phyloP scores from a whole-genome alignment of 305 asterid genomes.

The Solanum aculeatissimum region DNA sequence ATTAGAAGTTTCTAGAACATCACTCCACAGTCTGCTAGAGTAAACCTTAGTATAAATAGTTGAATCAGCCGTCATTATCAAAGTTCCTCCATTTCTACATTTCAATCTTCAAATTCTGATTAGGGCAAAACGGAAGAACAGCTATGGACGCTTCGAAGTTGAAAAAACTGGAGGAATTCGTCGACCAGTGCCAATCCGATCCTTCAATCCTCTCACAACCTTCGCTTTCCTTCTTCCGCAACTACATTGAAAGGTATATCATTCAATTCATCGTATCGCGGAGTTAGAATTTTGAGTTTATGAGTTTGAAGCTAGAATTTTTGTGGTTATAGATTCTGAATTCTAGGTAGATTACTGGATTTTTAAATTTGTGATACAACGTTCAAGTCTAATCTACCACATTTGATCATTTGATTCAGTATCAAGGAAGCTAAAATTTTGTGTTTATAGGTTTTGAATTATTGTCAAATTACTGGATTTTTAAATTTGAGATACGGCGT shows the following conservation, averaged over 20 bases:
- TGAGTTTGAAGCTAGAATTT: too few species aligned
- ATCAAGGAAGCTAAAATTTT: too few species aligned
- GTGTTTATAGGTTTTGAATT: too few species aligned
- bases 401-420: too few species aligned
- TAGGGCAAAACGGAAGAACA: background rate
- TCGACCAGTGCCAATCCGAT: slow-evolving; percentile 48
- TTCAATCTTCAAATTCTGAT: background rate
- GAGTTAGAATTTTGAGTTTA: too few species aligned
- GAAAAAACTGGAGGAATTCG: slow-evolving; percentile 51
- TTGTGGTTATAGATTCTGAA: too few species aligned
- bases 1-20: background rate
- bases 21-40: background rate
- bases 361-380: too few species aligned
- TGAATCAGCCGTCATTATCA: background rate
- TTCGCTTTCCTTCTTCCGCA: slow-evolving; percentile 66
- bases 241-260: slow-evolving; percentile 63
- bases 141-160: slow-evolving; percentile 58
- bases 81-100: background rate
- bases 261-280: too few species aligned
- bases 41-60: background rate
- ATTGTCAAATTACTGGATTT: too few species aligned
- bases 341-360: too few species aligned
- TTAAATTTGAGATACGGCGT: too few species aligned
- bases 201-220: slow-evolving; percentile 58
- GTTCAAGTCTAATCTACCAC: too few species aligned